Percentiles rank a stretch among this genome's conserved stretches.
phyloP scores from a whole-genome alignment of 2,329 filamentous ascomycete genomes.

The Fusarium torreyae region DNA sequence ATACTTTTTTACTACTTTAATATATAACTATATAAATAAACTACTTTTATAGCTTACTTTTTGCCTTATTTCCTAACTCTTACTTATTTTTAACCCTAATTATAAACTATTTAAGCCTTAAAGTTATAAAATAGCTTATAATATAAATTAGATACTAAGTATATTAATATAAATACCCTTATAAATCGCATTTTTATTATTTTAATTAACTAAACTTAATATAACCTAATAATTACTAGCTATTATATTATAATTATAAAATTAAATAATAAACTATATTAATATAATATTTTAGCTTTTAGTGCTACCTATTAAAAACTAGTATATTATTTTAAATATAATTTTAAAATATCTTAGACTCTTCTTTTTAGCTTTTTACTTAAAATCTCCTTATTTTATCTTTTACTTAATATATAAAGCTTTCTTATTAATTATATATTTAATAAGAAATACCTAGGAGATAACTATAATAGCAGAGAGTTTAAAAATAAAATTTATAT shows the following conservation, averaged over 20 bases:
- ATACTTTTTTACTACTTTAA: no score
- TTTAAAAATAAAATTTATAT: slow-evolving; percentile 2
- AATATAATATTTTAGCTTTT: slow-evolving; percentile 4
- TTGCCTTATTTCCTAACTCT: no score
- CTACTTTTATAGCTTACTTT: no score
- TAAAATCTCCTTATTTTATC: background rate
- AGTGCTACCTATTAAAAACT: slow-evolving; percentile 1
- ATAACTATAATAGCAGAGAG: slow-evolving; percentile 12
- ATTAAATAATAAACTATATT: slow-evolving; percentile 8
- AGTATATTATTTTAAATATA: slow-evolving; percentile 4
- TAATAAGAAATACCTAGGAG: slow-evolving; percentile 2
- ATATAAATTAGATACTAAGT: background rate
- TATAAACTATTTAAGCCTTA: no score
- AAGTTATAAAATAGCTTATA: background rate
- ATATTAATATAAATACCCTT: background rate
- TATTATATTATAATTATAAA: slow-evolving; percentile 1
- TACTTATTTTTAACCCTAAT: no score
- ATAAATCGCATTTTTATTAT: background rate
- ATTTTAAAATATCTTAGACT: slow-evolving; percentile 1
- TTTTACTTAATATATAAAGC: slow-evolving; percentile 2
- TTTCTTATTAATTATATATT: background rate
- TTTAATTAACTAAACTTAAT: background rate
- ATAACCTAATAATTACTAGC: background rate
- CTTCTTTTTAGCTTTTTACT: slow-evolving; percentile 6
- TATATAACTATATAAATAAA: no score